Evolutionary conservation across 2,329 filamentous ascomycete genomes (phyloP).

Genomic region (Cercospora citrullina): DNA sequence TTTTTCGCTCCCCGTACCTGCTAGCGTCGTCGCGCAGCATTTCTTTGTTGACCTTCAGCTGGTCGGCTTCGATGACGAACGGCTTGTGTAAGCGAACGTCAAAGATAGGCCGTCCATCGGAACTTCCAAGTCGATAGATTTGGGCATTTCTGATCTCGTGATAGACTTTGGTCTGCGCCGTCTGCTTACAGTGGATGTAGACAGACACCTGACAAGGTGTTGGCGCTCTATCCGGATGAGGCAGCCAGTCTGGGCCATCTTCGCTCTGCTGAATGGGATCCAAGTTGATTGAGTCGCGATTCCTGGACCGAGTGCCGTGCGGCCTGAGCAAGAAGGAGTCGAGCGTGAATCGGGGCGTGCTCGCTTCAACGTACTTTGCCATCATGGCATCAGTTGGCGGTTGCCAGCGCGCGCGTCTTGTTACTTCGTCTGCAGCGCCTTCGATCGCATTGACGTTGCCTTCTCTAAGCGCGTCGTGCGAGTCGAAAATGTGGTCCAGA

Average conservation of each 20-base stretch:
- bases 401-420: conserved; percentile 15
- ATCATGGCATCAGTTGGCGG: conserved; percentile 13
- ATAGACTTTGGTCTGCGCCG: conserved; percentile 14
- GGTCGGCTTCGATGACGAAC: conserved; percentile 30
- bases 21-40: conserved; percentile 17
- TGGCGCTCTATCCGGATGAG: conserved; percentile 24
- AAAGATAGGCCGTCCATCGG: conserved; percentile 18
- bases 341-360: background rate
- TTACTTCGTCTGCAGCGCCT: background rate
- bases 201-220: conserved; percentile 29
- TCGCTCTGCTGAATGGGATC: background rate
- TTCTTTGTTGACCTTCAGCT: conserved; percentile 25
- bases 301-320: background rate
- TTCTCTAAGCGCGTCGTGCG: conserved; percentile 26
- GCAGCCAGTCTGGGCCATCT: conserved; percentile 27
- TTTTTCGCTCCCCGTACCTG: conserved; percentile 26
- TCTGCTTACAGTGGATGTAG: conserved; percentile 17
- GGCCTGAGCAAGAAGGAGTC: conserved; percentile 8
- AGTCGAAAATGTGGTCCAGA: conserved; percentile 33
- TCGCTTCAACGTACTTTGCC: background rate
- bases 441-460: conserved; percentile 6
- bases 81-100: conserved; percentile 29
- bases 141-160: conserved; percentile 21
- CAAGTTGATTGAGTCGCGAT: background rate
- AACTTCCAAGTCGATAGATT: conserved; percentile 18